A percentile compares a stretch with the other conserved stretches of the same genome.
Conservation (phyloP, 345 rosid genomes). For the Dipteronia dyeriana region DNA sequence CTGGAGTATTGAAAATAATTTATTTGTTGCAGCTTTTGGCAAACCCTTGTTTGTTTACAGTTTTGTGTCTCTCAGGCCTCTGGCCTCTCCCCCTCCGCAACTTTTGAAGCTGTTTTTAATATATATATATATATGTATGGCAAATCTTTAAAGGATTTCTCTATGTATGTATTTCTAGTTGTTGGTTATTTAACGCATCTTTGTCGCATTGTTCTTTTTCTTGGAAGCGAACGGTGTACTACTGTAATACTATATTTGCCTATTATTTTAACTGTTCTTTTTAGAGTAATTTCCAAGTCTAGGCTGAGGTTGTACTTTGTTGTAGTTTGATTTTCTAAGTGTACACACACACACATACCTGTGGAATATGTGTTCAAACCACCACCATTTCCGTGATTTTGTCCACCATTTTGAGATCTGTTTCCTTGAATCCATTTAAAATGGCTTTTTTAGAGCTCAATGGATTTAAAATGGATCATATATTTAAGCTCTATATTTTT, state of each 20-base stretch:
- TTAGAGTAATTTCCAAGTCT: conserved; percentile 8
- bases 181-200: conserved; percentile 8
- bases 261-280: conserved; percentile 2
- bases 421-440: conserved; percentile 8
- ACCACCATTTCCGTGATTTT: neutral
- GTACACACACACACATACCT: neutral
- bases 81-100: neutral
- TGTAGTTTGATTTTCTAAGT: neutral
- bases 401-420: neutral
- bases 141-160: conserved; percentile 11
- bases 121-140: neutral
- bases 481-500: no score
- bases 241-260: conserved; percentile 2
- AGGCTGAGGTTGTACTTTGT: neutral
- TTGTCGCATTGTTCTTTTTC: neutral
- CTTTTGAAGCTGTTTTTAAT: conserved; percentile 18
- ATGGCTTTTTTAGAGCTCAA: neutral
- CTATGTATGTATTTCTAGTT: neutral
- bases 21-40: conserved; percentile 32
- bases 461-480: neutral
- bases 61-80: conserved; percentile 5
- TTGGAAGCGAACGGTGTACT: neutral
- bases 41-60: conserved; percentile 24
- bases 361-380: neutral
- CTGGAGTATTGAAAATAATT: conserved; percentile 4